Conservation (phyloP, 768 basidiomycete genomes). For the Suillus americanus region DNA sequence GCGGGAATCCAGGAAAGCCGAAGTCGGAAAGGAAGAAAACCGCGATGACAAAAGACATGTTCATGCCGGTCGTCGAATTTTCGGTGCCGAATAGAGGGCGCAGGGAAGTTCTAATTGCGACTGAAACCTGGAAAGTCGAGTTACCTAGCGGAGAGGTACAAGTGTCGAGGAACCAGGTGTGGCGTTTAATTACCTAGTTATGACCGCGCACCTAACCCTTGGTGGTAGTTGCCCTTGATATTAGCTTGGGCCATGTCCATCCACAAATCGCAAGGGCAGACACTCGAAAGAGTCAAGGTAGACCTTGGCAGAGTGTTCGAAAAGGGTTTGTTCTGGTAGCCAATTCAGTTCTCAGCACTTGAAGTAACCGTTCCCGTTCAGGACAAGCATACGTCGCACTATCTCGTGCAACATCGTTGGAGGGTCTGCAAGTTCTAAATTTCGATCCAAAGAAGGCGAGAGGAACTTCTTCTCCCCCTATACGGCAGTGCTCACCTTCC, state of each 20-base stretch:
- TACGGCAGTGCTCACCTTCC: neutral
- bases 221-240: conserved; percentile 73
- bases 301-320: conserved; percentile 93
- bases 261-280: conserved; percentile 98
- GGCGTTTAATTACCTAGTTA: conserved; percentile 15
- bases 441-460: conserved; percentile 74
- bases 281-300: conserved; percentile 91
- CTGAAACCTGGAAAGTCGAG: conserved; percentile 86
- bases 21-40: conserved; percentile 29
- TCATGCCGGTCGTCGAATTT: conserved; percentile 81
- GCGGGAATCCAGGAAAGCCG: conserved; percentile 33
- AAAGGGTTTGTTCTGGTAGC: conserved; percentile 53
- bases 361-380: conserved; percentile 24
- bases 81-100: conserved; percentile 53
- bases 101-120: conserved; percentile 56
- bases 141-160: conserved; percentile 85
- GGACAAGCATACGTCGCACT: conserved; percentile 91
- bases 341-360: conserved; percentile 5
- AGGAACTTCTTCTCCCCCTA: neutral
- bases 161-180: conserved; percentile 75
- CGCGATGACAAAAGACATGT: conserved; percentile 30
- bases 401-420: conserved; percentile 83
- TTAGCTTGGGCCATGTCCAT: conserved; percentile 98
- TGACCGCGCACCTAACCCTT: neutral
- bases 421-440: conserved; percentile 81